phyloP scores from a whole-genome alignment of 1,284 basidiomycete species.

The Apiotrichum laibachii region DNA sequence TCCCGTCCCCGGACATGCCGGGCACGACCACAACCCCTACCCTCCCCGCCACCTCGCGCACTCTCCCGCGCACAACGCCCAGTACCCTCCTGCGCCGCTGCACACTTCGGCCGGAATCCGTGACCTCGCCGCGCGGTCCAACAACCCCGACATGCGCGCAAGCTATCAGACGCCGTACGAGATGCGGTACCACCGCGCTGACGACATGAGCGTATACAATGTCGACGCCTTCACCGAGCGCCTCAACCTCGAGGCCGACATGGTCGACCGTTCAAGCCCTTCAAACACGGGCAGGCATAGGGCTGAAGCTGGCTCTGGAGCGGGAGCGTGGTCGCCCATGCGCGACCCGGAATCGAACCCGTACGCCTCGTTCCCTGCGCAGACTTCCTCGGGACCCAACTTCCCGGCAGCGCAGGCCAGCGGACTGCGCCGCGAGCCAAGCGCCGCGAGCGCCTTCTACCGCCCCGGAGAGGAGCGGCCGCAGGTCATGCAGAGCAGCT shows the following conservation, averaged over 20 bases:
- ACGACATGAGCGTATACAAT: constrained; percentile 35
- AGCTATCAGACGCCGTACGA: constrained; percentile 37
- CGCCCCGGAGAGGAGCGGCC: constrained; percentile 2
- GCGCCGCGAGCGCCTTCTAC: constrained; percentile 8
- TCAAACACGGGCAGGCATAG: too few species aligned
- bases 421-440: constrained; percentile 11
- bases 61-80: not conserved
- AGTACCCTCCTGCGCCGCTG: not conserved
- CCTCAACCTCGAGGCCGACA: constrained; percentile 13
- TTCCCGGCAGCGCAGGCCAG: constrained; percentile 13
- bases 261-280: constrained; percentile 2
- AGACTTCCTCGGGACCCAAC: too few species aligned
- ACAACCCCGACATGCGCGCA: constrained; percentile 3
- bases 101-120: not conserved
- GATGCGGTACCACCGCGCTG: constrained; percentile 25
- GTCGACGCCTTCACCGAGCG: constrained; percentile 22
- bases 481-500: constrained; percentile 1
- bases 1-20: not conserved
- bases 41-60: constrained; percentile 1
- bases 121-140: constrained; percentile 1
- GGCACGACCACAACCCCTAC: constrained; percentile 5
- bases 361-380: not conserved
- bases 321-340: too few species aligned
- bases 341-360: not conserved
- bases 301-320: not conserved